Conservation (phyloP, 371 early-diverging fungal genomes). For the Ecytonucleospora hepatopenaei region DNA sequence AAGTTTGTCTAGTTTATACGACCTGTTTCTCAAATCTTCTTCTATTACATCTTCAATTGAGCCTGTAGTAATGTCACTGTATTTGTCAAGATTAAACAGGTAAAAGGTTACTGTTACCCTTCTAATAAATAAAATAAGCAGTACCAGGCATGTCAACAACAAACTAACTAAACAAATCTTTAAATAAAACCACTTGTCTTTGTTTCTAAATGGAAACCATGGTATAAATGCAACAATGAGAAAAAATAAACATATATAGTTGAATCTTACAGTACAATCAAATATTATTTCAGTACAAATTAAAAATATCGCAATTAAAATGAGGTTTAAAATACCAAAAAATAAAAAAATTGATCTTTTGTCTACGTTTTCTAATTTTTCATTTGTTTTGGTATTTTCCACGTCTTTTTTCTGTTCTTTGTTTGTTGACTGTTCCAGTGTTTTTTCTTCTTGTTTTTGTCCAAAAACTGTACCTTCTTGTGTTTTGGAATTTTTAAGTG, state of each 20-base stretch:
- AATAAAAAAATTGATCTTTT: not conserved
- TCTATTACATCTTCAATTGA: not conserved
- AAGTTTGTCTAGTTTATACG: not conserved
- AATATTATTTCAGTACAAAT: conserved; percentile 1
- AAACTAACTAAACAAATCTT: not conserved
- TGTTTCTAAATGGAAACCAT: not conserved
- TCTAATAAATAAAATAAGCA: not conserved
- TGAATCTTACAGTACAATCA: conserved; percentile 5
- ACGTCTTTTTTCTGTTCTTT: not conserved
- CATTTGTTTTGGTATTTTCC: not conserved
- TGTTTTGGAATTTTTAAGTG: not conserved
- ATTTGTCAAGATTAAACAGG: not conserved
- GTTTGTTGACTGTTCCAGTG: not conserved
- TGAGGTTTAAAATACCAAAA: conserved; percentile 2
- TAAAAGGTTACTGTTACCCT: conserved; percentile 6
- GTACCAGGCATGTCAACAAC: not conserved
- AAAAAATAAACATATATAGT: not conserved
- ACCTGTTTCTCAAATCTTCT: not conserved
- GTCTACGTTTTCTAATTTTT: not conserved
- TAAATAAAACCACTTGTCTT: not conserved
- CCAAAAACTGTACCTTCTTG: not conserved
- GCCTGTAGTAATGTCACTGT: not conserved
- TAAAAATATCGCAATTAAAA: not conserved
- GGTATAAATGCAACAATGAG: conserved; percentile 14
- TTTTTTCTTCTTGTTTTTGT: not conserved